These are phyloP conservation scores for Lycium ferocissimum DNA, from an alignment of 257 asterid genomes.

Conservation along the genomic window DNA sequence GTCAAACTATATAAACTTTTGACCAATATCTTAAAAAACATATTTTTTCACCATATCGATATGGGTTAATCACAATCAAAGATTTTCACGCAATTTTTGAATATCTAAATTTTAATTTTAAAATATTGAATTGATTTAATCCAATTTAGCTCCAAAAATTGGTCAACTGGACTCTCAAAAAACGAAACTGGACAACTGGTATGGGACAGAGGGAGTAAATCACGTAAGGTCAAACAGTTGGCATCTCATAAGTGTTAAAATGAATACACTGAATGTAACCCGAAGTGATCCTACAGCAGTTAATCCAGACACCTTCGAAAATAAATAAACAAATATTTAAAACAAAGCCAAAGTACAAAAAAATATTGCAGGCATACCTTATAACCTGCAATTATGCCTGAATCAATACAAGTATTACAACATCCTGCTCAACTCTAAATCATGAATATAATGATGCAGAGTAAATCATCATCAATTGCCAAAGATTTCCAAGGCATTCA, in stretches of 20 bases:
- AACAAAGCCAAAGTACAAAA: background rate
- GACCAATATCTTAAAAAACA: too few relatives aligned
- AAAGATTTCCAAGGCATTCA: background rate
- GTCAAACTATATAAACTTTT: too few relatives aligned
- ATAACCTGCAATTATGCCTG: constrained; percentile 3
- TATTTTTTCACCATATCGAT: too few relatives aligned
- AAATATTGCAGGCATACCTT: background rate
- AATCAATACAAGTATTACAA: constrained; percentile 19
- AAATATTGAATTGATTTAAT: too few relatives aligned
- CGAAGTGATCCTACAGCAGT: background rate
- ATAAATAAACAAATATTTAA: background rate
- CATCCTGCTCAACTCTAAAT: constrained; percentile 21
- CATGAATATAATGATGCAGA: background rate
- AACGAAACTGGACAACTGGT: too few relatives aligned
- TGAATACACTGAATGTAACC: background rate
- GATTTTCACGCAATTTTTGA: too few relatives aligned
- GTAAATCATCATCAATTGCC: background rate
- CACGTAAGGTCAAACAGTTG: background rate
- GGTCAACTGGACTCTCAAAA: too few relatives aligned
- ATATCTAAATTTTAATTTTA: too few relatives aligned
- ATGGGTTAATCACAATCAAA: too few relatives aligned
- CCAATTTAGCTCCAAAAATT: too few relatives aligned
- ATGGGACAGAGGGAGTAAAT: too few relatives aligned
- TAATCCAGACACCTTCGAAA: background rate
- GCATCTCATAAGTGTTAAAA: background rate